These are phyloP conservation scores for Coemansia sp. DNA, from an alignment of 192 early-diverging fungal species.

Conservation along the genomic window DNA sequence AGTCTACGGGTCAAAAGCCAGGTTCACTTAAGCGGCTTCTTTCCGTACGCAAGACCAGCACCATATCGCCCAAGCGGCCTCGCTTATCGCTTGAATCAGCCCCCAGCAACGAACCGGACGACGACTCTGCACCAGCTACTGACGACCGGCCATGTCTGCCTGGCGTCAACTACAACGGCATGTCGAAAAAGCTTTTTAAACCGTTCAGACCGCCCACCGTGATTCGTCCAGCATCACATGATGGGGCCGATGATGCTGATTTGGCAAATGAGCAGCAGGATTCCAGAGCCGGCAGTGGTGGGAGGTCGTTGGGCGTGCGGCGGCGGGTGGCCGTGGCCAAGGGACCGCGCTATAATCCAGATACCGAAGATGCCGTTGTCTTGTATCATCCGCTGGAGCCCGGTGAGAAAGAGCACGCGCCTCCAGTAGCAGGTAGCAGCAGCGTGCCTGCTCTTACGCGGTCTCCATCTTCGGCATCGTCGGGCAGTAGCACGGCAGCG, in stretches of 20 bases:
- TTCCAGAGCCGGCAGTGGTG: neutral
- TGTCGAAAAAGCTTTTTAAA: constrained; percentile 49
- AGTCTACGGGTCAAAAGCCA: neutral
- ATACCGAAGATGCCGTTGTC: constrained; percentile 79
- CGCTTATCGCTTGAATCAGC: neutral
- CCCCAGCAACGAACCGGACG: constrained; percentile 9
- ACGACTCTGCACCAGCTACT: neutral
- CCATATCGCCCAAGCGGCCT: constrained; percentile 15
- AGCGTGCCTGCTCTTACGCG: constrained; percentile 26
- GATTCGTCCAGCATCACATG: constrained; percentile 7
- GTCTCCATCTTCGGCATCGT: constrained; percentile 7
- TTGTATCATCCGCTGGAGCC: constrained; percentile 73
- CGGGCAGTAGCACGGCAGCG: neutral
- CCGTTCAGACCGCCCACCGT: constrained; percentile 47
- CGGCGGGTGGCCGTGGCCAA: constrained; percentile 49
- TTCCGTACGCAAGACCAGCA: constrained; percentile 30
- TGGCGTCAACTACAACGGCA: constrained; percentile 51
- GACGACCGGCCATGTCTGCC: constrained; percentile 31
- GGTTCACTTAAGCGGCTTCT: constrained; percentile 34
- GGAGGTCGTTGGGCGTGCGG: constrained; percentile 59
- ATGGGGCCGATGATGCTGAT: neutral
- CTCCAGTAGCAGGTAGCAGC: constrained; percentile 36
- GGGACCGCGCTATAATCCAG: constrained; percentile 80
- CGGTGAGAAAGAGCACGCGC: constrained; percentile 53
- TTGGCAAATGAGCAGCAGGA: neutral